phyloP scores from a whole-genome alignment of 495 filamentous ascomycete species.

The Pseudevernia furfuracea region DNA sequence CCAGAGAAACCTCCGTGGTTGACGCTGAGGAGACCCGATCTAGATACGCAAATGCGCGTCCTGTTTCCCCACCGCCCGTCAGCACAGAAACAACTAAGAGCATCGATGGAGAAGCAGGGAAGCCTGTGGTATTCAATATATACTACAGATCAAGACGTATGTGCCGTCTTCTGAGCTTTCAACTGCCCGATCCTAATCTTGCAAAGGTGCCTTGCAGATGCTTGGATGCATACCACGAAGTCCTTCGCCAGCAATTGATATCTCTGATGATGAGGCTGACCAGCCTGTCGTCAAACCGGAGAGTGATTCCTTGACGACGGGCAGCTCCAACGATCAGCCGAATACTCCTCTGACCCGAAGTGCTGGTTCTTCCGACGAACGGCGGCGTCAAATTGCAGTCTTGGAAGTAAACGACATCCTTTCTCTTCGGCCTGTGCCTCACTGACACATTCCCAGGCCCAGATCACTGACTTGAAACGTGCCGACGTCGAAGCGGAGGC shows the following conservation, averaged over 20 bases:
- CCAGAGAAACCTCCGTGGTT: not conserved
- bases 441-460: no score
- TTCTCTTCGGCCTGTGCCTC: no score
- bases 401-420: no score
- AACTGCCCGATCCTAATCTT: no score
- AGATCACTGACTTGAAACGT: not conserved
- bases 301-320: not conserved
- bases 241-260: not conserved
- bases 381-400: no score
- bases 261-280: not conserved
- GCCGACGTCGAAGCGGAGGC: not conserved
- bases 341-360: no score
- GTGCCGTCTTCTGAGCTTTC: not conserved
- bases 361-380: no score
- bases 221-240: conserved; percentile 4
- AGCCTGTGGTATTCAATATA: conserved; percentile 3
- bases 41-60: not conserved
- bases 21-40: not conserved
- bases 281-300: no score
- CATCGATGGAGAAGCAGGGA: not conserved
- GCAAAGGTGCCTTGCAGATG: conserved; percentile 4
- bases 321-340: no score
- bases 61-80: not conserved
- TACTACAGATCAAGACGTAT: conserved; percentile 1
- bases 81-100: not conserved